phyloP scores from a whole-genome alignment of 2,329 filamentous ascomycete species.

The Xylariaceae sp. region DNA sequence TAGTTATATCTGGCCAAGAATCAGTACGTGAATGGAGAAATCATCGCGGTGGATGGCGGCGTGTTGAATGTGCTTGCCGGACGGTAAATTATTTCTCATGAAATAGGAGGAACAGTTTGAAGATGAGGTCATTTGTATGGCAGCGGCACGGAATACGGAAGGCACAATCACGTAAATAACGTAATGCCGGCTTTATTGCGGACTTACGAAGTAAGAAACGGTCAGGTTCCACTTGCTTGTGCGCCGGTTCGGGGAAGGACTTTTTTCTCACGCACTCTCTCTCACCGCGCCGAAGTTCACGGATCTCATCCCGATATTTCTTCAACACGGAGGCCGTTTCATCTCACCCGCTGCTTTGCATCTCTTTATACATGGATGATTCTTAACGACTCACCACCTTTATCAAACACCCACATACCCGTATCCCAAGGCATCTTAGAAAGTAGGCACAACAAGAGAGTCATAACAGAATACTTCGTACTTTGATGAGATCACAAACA shows the following conservation, averaged over 20 bases:
- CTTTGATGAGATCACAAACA: neutral
- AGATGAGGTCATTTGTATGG: neutral
- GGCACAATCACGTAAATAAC: too few species aligned
- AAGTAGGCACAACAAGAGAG: too few species aligned
- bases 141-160: neutral
- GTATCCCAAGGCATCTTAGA: too few species aligned
- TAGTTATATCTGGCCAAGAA: slow-evolving; percentile 44
- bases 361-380: neutral
- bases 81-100: slow-evolving; percentile 13
- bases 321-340: too few species aligned
- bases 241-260: neutral
- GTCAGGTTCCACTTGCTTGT: neutral
- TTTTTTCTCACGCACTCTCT: neutral
- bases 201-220: neutral
- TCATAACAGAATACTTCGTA: too few species aligned
- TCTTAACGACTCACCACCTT: too few species aligned
- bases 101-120: neutral
- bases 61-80: slow-evolving; percentile 38
- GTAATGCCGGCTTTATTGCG: neutral
- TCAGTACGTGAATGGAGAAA: slow-evolving; percentile 49
- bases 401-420: too few species aligned
- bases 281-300: neutral
- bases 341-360: neutral
- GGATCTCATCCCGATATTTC: too few species aligned
- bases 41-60: slow-evolving; percentile 48